Conservation (phyloP, 106 monocot species). For the Agapanthus africanus region DNA sequence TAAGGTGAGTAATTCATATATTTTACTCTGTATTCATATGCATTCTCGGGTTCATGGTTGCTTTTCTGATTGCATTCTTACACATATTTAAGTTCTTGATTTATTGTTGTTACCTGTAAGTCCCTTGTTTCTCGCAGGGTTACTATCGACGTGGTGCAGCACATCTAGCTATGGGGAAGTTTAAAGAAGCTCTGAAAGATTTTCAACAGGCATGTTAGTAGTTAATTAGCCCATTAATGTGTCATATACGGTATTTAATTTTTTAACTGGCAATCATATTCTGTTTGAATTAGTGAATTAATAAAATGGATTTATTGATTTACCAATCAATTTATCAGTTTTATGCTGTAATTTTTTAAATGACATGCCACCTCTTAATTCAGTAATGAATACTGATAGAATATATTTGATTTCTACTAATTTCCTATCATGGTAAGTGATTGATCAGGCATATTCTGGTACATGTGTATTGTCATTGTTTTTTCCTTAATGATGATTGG, state of each 20-base stretch:
- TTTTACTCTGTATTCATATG: not conserved
- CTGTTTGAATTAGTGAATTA: not conserved
- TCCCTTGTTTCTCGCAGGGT: conserved; percentile 33
- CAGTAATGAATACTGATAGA: not conserved
- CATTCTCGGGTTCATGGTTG: not conserved
- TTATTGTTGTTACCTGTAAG: not conserved
- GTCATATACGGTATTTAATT: not conserved
- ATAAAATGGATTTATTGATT: too few relatives aligned
- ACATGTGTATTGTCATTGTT: not conserved
- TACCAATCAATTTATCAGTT: too few relatives aligned
- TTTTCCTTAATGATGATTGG: not conserved
- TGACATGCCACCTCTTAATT: not conserved
- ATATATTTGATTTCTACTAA: not conserved
- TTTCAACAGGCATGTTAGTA: conserved; percentile 83
- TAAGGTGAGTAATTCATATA: conserved; percentile 40
- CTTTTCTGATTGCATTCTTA: not conserved
- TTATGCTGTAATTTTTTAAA: not conserved
- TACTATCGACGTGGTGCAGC: conserved; percentile 93
- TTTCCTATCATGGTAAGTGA: not conserved
- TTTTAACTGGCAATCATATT: not conserved
- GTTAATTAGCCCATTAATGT: not conserved
- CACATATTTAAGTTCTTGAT: not conserved
- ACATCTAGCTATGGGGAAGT: conserved; percentile 95
- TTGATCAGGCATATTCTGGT: not conserved
- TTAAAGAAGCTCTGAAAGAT: conserved; percentile 98